Percentiles rank a stretch among this genome's conserved stretches.
phyloP scores from a whole-genome alignment of 495 filamentous ascomycete species.

The Penicillium dipodomyicola region DNA sequence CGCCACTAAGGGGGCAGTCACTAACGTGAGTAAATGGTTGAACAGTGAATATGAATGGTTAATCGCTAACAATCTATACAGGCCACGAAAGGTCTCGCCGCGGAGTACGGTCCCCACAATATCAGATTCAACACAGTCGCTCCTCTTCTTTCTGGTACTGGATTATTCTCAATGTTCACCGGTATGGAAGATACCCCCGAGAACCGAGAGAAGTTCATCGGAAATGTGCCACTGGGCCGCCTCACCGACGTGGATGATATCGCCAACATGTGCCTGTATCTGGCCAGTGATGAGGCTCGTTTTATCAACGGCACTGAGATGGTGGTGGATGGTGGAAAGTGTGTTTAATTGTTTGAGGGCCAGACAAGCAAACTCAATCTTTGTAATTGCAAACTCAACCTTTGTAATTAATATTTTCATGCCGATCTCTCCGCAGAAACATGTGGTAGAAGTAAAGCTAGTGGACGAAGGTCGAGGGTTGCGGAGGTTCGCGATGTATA shows the following conservation, averaged over 20 bases:
- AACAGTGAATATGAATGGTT: not conserved
- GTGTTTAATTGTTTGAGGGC: slow-evolving; percentile 21
- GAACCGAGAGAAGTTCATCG: slow-evolving; percentile 64
- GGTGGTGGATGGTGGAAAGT: slow-evolving; percentile 41
- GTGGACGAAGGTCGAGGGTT: no score
- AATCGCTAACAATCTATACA: slow-evolving; percentile 16
- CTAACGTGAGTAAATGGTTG: slow-evolving; percentile 46
- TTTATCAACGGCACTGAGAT: slow-evolving; percentile 66
- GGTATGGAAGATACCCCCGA: slow-evolving; percentile 66
- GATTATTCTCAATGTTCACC: slow-evolving; percentile 63
- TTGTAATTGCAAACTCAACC: not conserved
- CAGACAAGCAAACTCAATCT: not conserved
- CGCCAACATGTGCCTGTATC: slow-evolving; percentile 62
- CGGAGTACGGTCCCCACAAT: slow-evolving; percentile 63
- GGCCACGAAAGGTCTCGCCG: slow-evolving; percentile 64
- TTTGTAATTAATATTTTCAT: not conserved
- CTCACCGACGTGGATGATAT: slow-evolving; percentile 64
- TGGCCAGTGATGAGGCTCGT: slow-evolving; percentile 64
- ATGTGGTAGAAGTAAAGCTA: not conserved
- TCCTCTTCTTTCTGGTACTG: slow-evolving; percentile 61
- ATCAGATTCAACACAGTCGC: slow-evolving; percentile 65
- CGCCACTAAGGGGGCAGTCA: slow-evolving; percentile 63
- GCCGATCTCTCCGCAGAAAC: slow-evolving; percentile 3
- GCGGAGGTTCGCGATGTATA: no score
- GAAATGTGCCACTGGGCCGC: slow-evolving; percentile 63